These are phyloP conservation scores for Gossypium mustelinum DNA, from an alignment of 345 rosid species.

Conservation along the genomic window DNA sequence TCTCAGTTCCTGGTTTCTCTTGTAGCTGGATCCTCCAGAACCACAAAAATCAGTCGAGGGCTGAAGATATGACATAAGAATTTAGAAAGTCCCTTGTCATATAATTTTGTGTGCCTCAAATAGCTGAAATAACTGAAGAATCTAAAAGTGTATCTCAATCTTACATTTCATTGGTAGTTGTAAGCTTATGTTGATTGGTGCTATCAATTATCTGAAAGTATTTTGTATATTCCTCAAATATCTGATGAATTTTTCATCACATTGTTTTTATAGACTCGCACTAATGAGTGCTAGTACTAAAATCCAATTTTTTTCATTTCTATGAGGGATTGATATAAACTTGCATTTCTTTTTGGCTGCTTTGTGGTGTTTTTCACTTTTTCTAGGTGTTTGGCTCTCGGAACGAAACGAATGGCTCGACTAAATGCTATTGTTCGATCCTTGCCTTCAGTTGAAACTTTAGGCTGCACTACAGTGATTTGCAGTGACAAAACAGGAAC, in stretches of 20 bases:
- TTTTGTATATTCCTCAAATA: slow-evolving; percentile 3
- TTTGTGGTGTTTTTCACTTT: slow-evolving; percentile 6
- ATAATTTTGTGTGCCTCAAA: neutral
- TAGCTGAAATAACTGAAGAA: neutral
- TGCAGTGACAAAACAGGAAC: slow-evolving; percentile 99
- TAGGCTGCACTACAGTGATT: slow-evolving; percentile 97
- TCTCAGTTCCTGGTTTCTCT: no score
- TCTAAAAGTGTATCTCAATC: neutral
- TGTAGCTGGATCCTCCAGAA: no score
- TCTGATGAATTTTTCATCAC: neutral
- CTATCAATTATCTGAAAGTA: neutral
- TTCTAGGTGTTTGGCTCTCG: slow-evolving; percentile 95
- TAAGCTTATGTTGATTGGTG: slow-evolving; percentile 2
- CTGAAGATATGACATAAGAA: neutral
- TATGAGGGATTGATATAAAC: neutral
- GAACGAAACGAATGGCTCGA: slow-evolving; percentile 99
- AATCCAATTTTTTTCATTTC: neutral
- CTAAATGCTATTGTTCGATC: slow-evolving; percentile 96
- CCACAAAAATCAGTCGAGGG: no score
- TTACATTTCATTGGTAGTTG: neutral
- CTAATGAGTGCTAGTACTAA: neutral
- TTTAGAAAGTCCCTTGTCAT: neutral
- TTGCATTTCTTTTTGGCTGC: neutral
- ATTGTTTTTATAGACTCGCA: neutral
- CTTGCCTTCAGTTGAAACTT: slow-evolving; percentile 96